Conservation (phyloP, 495 filamentous ascomycete genomes). For the Penicillium coffeae region DNA sequence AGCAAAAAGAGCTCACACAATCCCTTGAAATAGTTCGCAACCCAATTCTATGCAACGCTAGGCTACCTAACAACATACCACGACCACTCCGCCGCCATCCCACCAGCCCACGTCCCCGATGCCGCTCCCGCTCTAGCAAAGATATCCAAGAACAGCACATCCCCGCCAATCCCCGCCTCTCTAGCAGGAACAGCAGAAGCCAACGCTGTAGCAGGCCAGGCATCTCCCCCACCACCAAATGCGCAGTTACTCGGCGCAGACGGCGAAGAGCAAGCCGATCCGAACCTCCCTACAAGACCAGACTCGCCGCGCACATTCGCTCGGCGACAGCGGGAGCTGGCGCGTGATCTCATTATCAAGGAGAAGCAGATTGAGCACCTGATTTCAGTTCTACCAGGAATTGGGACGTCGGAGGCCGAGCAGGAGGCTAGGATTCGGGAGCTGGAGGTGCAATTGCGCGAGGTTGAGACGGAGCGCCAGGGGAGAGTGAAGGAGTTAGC, state of each 20-base stretch:
- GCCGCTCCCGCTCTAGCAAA: slow-evolving; percentile 43
- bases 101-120: slow-evolving; percentile 54
- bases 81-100: slow-evolving; percentile 62
- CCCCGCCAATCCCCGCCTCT: slow-evolving; percentile 40
- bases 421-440: slow-evolving; percentile 72
- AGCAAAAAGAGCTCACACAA: slow-evolving; percentile 5
- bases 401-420: slow-evolving; percentile 77
- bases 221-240: slow-evolving; percentile 25
- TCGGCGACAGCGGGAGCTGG: slow-evolving; percentile 71
- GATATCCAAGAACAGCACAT: slow-evolving; percentile 39
- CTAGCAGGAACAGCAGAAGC: slow-evolving; percentile 22
- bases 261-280: slow-evolving; percentile 19
- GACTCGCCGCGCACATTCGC: slow-evolving; percentile 64
- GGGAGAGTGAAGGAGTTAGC: slow-evolving; percentile 69
- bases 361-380: slow-evolving; percentile 92
- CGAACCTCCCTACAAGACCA: slow-evolving; percentile 40
- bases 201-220: slow-evolving; percentile 17
- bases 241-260: slow-evolving; percentile 20
- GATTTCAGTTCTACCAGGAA: slow-evolving; percentile 78
- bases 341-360: slow-evolving; percentile 81
- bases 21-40: slow-evolving; percentile 67
- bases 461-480: slow-evolving; percentile 66
- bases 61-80: slow-evolving; percentile 81
- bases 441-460: slow-evolving; percentile 71
- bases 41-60: slow-evolving; percentile 83